These are phyloP conservation scores for sorghum (Sorghum bicolor) DNA, from an alignment of 176 grass and related monocot species.

Conservation along the genomic window Sorghum_bicolor_NCBIv3 NC_012872.2:18322501-18323000, in stretches of 20 bases:
- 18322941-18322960: not conserved
- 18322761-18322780: constrained; percentile 58
- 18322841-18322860: not conserved
- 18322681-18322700: not conserved
- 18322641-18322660: constrained; percentile 6
- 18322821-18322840: not conserved
- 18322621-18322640: not conserved
- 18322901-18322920: constrained; percentile 93
- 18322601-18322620: not conserved
- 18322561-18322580: not conserved
- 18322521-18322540: not conserved
- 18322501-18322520: not conserved
- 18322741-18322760: constrained; percentile 77
- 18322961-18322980: not conserved
- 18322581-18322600: not conserved
- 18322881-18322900: constrained; percentile 95
- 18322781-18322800: constrained; percentile 18
- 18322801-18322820: not conserved
- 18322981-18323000: not conserved
- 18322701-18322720: constrained; percentile 81
- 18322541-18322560: not conserved
- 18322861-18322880: constrained; percentile 50
- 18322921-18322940: constrained; percentile 43
- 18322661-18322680: not conserved
- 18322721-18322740: constrained; percentile 89